Conservation (phyloP, 148 eudicot genomes). For the Dianthus caryophyllus region DNA sequence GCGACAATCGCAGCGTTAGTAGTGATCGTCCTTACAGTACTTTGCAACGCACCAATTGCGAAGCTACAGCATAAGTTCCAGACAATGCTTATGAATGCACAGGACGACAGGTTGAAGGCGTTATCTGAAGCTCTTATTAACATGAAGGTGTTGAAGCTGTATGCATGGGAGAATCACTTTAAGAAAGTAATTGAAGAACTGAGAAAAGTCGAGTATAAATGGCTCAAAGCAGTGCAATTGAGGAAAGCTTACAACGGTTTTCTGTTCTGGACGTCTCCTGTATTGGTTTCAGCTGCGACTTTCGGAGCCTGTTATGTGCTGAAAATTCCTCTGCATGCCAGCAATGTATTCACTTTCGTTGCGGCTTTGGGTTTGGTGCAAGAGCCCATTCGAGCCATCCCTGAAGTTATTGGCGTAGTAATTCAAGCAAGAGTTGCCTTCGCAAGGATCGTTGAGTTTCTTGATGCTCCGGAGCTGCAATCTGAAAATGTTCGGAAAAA, state of each 20-base stretch:
- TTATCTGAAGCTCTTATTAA: constrained; percentile 57
- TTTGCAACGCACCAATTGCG: constrained; percentile 64
- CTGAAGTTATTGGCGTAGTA: constrained; percentile 70
- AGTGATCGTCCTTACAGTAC: constrained; percentile 51
- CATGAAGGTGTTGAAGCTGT: constrained; percentile 71
- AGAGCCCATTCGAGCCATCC: constrained; percentile 73
- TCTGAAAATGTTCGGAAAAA: constrained; percentile 36
- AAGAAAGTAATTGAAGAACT: constrained; percentile 55
- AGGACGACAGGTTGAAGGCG: constrained; percentile 60
- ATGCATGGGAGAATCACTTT: constrained; percentile 79
- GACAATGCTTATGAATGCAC: constrained; percentile 58
- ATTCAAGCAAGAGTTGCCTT: constrained; percentile 86
- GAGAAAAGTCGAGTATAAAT: constrained; percentile 45
- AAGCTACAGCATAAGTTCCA: constrained; percentile 65
- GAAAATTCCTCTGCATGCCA: constrained; percentile 57
- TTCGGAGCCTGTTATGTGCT: constrained; percentile 66
- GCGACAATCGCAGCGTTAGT: constrained; percentile 55
- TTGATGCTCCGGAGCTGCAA: constrained; percentile 78
- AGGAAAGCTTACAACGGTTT: constrained; percentile 51
- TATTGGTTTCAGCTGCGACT: constrained; percentile 40
- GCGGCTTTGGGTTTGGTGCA: constrained; percentile 81
- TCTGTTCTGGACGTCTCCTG: constrained; percentile 65
- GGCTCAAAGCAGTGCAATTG: constrained; percentile 54
- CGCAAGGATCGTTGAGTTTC: constrained; percentile 55
- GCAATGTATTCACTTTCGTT: constrained; percentile 82